A percentile compares a stretch with the other conserved stretches of the same genome.
Evolutionary conservation across 2,329 filamentous ascomycete genomes (phyloP).

Genomic region (Fusarium haematococcum): DNA sequence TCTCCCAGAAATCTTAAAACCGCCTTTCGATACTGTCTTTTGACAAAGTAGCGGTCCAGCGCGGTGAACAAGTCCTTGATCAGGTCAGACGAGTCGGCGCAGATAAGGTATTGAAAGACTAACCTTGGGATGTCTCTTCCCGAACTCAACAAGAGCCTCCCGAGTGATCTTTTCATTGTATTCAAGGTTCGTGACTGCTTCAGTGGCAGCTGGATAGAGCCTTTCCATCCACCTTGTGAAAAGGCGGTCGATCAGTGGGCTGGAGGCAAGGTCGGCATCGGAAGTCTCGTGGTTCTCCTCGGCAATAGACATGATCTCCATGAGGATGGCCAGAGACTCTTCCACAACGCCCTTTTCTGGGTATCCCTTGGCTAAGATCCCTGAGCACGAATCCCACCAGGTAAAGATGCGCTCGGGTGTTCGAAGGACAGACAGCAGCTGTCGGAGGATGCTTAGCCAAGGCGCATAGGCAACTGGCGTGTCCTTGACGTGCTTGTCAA

Average conservation of each 20-base stretch:
- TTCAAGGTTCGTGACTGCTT: conserved; percentile 52
- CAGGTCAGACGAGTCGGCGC: conserved; percentile 1
- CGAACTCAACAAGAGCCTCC: conserved; percentile 68
- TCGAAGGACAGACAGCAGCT: conserved; percentile 72
- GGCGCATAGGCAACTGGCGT: conserved; percentile 68
- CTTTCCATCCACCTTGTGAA: conserved; percentile 69
- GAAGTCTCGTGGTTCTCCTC: conserved; percentile 63
- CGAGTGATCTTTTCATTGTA: conserved; percentile 64
- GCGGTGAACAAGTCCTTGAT: conserved; percentile 73
- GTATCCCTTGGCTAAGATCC: conserved; percentile 60
- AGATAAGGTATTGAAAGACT: not conserved
- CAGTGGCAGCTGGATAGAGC: conserved; percentile 51
- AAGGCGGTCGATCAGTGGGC: conserved; percentile 67
- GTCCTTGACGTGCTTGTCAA: conserved; percentile 71
- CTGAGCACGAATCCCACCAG: conserved; percentile 74
- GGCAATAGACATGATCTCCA: conserved; percentile 73
- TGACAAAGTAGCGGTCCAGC: conserved; percentile 74
- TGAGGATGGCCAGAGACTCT: conserved; percentile 73
- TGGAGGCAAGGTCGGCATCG: conserved; percentile 56
- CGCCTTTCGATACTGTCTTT: conserved; percentile 72
- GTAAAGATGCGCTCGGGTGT: conserved; percentile 72
- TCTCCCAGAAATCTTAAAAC: conserved; percentile 76
- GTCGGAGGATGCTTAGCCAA: conserved; percentile 77
- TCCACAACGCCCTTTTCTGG: conserved; percentile 72
- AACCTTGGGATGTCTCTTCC: conserved; percentile 75